Evolutionary conservation across 2,329 filamentous ascomycete genomes (phyloP).

Genomic region (Trichoderma gracile): DNA sequence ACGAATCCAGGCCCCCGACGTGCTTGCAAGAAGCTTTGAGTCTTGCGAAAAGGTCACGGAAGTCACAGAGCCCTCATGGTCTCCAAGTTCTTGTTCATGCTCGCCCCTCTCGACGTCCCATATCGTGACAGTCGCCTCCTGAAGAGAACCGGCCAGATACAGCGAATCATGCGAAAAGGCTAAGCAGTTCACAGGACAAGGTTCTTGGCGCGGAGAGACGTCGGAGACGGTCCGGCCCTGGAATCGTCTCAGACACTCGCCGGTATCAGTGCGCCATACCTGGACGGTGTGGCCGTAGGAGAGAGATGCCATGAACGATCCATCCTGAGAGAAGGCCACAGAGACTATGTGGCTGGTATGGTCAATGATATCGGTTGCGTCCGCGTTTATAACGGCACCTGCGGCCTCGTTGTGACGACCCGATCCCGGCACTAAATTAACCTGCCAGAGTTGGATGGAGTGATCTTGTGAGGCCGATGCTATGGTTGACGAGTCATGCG

Average conservation of each 20-base stretch:
- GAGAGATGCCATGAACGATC: neutral
- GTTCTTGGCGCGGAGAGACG: neutral
- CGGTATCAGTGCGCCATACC: slow-evolving; percentile 2
- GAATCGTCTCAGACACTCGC: neutral
- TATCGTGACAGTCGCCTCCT: too few species aligned
- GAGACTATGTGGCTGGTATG: neutral
- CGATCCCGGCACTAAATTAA: neutral
- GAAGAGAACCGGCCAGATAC: neutral
- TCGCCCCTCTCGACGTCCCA: too few species aligned
- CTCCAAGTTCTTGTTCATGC: too few species aligned
- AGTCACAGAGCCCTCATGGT: too few species aligned
- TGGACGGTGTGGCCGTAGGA: neutral
- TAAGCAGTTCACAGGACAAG: neutral
- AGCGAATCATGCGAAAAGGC: neutral
- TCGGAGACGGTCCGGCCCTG: neutral
- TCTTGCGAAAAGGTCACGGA: too few species aligned
- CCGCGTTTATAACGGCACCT: too few species aligned
- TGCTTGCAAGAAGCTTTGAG: too few species aligned
- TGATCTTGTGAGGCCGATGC: neutral
- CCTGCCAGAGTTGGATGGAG: neutral
- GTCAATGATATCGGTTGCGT: neutral
- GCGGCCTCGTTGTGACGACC: neutral
- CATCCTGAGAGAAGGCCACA: neutral
- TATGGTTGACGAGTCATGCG: neutral
- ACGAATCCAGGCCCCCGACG: too few species aligned